phyloP scores from a whole-genome alignment of 805 yeast genomes.

The Candida railenensis region DNA sequence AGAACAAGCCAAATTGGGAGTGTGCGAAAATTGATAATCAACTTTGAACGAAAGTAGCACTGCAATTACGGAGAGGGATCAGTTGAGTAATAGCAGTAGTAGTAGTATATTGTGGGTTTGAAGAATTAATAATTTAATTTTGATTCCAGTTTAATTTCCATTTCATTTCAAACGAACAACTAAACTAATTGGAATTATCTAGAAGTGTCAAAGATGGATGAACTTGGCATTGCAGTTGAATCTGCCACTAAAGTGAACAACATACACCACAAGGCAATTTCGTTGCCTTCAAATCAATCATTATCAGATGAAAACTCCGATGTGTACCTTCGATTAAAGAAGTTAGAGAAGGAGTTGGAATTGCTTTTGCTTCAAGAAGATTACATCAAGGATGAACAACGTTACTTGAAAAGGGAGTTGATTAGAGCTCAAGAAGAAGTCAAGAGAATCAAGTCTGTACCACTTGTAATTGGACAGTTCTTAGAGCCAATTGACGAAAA shows the following conservation, averaged over 20 bases:
- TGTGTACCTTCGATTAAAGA: conserved; percentile 80
- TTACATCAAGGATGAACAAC: conserved; percentile 96
- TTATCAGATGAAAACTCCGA: conserved; percentile 45
- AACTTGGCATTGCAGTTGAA: conserved; percentile 30
- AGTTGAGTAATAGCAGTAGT: background rate
- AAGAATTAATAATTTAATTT: too few species aligned
- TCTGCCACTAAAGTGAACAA: background rate
- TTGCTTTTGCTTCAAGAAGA: conserved; percentile 87
- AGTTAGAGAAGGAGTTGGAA: conserved; percentile 87
- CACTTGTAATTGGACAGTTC: conserved; percentile 96
- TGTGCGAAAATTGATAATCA: background rate
- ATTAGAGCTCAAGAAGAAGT: conserved; percentile 98
- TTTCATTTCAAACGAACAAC: too few species aligned
- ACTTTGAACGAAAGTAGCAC: background rate
- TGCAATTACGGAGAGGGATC: background rate
- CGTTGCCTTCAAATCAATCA: conserved; percentile 9
- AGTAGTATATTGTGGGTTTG: too few species aligned
- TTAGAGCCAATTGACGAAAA: conserved; percentile 95
- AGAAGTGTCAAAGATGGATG: conserved; percentile 26
- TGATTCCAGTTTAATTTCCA: too few species aligned
- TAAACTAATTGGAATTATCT: background rate
- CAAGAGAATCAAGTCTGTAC: conserved; percentile 94
- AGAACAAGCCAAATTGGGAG: background rate
- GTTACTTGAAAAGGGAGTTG: conserved; percentile 90
- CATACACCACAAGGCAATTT: background rate